Conservation (phyloP, 192 early-diverging fungal genomes). For the Coemansia sp. region DNA sequence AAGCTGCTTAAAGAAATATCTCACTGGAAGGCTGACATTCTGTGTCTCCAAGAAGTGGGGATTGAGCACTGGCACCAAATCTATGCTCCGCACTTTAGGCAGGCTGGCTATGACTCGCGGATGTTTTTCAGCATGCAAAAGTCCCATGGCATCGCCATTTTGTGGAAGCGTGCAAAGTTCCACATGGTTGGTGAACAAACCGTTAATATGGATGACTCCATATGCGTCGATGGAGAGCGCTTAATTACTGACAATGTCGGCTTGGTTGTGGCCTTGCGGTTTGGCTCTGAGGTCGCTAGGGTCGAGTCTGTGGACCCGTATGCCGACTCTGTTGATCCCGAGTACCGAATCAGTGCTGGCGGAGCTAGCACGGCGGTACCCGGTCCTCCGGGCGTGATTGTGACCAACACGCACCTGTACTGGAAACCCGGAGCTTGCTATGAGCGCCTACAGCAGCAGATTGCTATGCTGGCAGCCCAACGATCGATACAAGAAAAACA, state of each 20-base stretch:
- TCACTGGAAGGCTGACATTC: slow-evolving; percentile 48
- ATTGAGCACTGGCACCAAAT: slow-evolving; percentile 35
- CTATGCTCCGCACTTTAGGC: slow-evolving; percentile 16
- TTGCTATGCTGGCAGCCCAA: slow-evolving; percentile 20
- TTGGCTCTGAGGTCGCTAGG: neutral
- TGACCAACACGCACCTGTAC: slow-evolving; percentile 46
- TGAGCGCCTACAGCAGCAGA: slow-evolving; percentile 48
- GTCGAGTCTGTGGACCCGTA: neutral
- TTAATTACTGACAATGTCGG: slow-evolving; percentile 45
- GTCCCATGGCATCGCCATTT: slow-evolving; percentile 32
- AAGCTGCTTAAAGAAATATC: slow-evolving; percentile 50
- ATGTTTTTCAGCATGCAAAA: slow-evolving; percentile 33
- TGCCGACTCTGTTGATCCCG: slow-evolving; percentile 10
- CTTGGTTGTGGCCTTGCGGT: slow-evolving; percentile 20
- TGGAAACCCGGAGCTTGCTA: slow-evolving; percentile 42
- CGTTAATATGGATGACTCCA: slow-evolving; percentile 25
- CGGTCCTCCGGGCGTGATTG: slow-evolving; percentile 21
- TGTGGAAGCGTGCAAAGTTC: slow-evolving; percentile 36
- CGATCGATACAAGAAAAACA: slow-evolving; percentile 25
- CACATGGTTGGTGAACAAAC: slow-evolving; percentile 15
- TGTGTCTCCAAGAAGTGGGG: slow-evolving; percentile 58
- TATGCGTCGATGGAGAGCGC: slow-evolving; percentile 24
- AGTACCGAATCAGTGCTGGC: neutral
- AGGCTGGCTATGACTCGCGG: slow-evolving; percentile 25
- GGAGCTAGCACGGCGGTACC: neutral